Percentiles rank a stretch among this genome's conserved stretches.
Evolutionary conservation across 177 flowering plant genomes (phyloP).

Genomic region (Vitis hybrid): DNA sequence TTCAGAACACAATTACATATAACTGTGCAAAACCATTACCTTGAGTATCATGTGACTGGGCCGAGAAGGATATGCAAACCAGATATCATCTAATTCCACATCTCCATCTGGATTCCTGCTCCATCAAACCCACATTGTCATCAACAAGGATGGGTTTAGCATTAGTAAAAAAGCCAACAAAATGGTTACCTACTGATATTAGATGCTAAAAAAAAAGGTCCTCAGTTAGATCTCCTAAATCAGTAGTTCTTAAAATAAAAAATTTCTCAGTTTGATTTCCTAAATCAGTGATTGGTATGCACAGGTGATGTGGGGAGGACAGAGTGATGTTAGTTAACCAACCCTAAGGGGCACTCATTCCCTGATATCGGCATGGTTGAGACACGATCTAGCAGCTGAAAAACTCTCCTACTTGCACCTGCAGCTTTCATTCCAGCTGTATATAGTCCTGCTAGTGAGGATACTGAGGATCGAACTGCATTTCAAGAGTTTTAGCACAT

Average conservation of each 20-base stretch:
- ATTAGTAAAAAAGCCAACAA: too few species aligned
- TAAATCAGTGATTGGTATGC: too few species aligned
- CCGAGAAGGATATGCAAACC: constrained; percentile 99
- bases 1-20: neutral
- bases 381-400: constrained; percentile 86
- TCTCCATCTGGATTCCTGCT: constrained; percentile 80
- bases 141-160: too few species aligned
- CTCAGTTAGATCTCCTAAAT: too few species aligned
- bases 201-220: neutral
- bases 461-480: constrained; percentile 88
- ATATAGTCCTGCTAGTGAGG: constrained; percentile 79
- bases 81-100: constrained; percentile 86
- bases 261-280: neutral
- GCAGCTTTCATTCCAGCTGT: constrained; percentile 96
- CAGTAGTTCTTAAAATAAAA: neutral
- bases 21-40: constrained; percentile 45
- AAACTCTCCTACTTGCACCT: constrained; percentile 96
- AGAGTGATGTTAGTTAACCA: constrained; percentile 16
- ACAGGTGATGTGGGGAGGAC: too few species aligned
- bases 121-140: neutral
- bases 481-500: neutral
- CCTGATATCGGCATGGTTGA: constrained; percentile 86
- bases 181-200: too few species aligned
- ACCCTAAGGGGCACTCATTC: constrained; percentile 77
- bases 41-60: constrained; percentile 84